Percentiles rank a stretch among this genome's conserved stretches.
Evolutionary conservation across 768 basidiomycete genomes (phyloP).

Genomic region (Russula earlei): DNA sequence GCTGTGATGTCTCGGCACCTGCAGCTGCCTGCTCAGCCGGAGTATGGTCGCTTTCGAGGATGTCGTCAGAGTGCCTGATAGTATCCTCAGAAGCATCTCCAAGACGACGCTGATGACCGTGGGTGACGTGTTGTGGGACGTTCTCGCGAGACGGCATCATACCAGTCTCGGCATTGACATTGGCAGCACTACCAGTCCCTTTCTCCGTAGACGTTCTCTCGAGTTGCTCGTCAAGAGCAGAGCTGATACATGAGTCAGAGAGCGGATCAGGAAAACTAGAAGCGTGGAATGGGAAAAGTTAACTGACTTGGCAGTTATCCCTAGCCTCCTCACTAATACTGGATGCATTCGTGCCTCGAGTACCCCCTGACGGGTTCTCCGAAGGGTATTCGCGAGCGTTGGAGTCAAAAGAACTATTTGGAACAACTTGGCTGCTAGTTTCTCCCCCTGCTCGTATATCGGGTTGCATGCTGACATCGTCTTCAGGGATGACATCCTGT

Average conservation of each 20-base stretch:
- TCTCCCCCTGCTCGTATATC: conserved; percentile 30
- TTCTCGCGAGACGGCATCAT: conserved; percentile 30
- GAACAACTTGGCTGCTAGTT: conserved; percentile 7
- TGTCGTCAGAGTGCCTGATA: conserved; percentile 75
- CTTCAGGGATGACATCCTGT: conserved; percentile 32
- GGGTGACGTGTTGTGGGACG: conserved; percentile 24
- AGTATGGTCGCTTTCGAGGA: conserved; percentile 40
- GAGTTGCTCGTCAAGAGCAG: background rate
- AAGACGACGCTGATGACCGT: conserved; percentile 59
- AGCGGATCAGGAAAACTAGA: background rate
- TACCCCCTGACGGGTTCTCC: conserved; percentile 7
- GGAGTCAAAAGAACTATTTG: background rate
- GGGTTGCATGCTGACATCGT: conserved; percentile 32
- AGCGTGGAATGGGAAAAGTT: background rate
- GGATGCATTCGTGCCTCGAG: conserved; percentile 1
- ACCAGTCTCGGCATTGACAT: conserved; percentile 40
- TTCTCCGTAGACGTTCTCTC: conserved; percentile 1
- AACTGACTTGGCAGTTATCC: conserved; percentile 1
- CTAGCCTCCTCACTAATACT: conserved; percentile 3
- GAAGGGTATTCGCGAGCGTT: background rate
- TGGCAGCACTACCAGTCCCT: conserved; percentile 22
- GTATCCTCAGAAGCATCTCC: conserved; percentile 81
- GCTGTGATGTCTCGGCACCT: conserved; percentile 36
- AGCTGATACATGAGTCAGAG: background rate
- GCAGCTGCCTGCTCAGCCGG: conserved; percentile 24